These are phyloP conservation scores for Pseudopediastrum boryanum DNA, from an alignment of 139 green algal species.

Conservation along the genomic window DNA sequence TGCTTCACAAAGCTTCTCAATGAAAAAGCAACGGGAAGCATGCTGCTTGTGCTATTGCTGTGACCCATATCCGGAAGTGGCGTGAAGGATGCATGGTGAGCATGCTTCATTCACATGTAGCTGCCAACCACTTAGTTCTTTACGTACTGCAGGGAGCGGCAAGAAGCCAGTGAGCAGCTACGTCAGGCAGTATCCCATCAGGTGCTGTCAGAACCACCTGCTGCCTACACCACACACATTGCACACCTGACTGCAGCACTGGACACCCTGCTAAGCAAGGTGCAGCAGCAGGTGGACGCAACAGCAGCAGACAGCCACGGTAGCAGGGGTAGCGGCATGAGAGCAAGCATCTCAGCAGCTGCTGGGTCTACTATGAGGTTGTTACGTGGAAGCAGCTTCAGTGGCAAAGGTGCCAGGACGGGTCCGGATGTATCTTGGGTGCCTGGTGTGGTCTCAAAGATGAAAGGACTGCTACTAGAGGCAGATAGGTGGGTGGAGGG, in stretches of 20 bases:
- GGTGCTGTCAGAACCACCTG: neutral
- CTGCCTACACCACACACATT: slow-evolving; percentile 6
- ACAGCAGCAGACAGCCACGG: neutral
- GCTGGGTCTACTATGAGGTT: no score
- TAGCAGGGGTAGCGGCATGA: neutral
- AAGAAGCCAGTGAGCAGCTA: slow-evolving; percentile 39
- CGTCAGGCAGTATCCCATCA: slow-evolving; percentile 29
- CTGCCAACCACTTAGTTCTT: no score
- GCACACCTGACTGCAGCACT: slow-evolving; percentile 6
- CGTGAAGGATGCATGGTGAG: no score
- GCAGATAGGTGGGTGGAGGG: slow-evolving; percentile 35
- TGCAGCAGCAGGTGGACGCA: neutral
- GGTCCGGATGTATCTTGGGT: slow-evolving; percentile 22
- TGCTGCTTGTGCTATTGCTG: no score
- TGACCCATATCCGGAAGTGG: no score
- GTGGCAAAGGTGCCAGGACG: neutral
- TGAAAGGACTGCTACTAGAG: slow-evolving; percentile 33
- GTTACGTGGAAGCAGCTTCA: no score
- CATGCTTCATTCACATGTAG: no score
- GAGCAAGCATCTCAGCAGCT: no score
- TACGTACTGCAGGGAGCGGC: slow-evolving; percentile 48
- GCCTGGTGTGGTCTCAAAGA: neutral
- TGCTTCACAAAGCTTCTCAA: no score
- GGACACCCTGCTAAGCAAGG: slow-evolving; percentile 27
- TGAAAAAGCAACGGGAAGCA: no score